Evolutionary conservation across 495 filamentous ascomycete genomes (phyloP), one percentile per base, ranked within the genome.

Genomic region (Penicillium odoratum): DNA sequence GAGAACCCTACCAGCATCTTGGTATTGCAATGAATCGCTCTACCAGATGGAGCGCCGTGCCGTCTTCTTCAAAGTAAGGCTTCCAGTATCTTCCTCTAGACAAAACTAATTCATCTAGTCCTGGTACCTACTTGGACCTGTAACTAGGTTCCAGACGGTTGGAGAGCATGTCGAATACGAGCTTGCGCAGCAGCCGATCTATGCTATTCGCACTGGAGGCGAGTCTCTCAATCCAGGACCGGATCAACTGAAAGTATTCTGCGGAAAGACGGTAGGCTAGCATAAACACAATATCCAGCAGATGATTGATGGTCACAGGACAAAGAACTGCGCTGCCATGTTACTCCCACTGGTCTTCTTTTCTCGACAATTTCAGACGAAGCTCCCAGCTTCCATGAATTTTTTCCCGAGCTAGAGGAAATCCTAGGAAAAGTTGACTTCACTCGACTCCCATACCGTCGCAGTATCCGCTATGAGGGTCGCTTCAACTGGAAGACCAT

Each of bases 401-500:
- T 79, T 62, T 86, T 85, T 60, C 78, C 77, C 1, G 76, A 81
- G 7, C 70, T 64, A 0, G 80, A 85, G 63, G 71, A 74, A 7
- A 59, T 84, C 11, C 70, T 83, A 0, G 68, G 68, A 7, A 76
- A 65, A 49, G 82, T 86, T 4, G 81, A 86, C 53, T 86, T 86
- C 60, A 83, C 81, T 25, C 76, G 76, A 46, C 68, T 83, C 4
- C 82, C 83, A 7, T 75, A 84, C 57, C 74, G 80, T 13, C 77
- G 77, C 21, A 83, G 81, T 55, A 82, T 85, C 59, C 73, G 72
- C 31, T 86, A 86, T 47, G 76, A 81, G 55, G 83, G 83, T 0
- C 71, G 72, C 0, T 86, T 86, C 68, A 86, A 86, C 64, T 86
- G 82, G 83, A 86, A 86, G 60, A 85, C 83, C 0, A 86, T 86